phyloP scores from a whole-genome alignment of 169 alveolate genomes.

The Plasmodium ovale region DNA sequence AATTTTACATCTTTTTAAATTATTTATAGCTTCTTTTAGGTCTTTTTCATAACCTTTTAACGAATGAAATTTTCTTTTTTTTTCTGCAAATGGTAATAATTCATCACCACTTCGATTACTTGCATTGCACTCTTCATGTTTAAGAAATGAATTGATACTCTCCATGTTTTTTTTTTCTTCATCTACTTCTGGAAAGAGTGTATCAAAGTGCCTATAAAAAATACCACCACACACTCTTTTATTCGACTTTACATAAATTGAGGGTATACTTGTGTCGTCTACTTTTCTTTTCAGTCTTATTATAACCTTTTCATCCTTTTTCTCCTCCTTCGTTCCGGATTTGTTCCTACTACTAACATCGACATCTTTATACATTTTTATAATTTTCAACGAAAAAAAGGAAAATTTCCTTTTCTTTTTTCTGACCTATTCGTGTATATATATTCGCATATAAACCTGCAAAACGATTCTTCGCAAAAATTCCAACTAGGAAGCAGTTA shows the following conservation, averaged over 20 bases:
- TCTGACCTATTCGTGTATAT: not conserved
- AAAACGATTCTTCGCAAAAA: too few species aligned
- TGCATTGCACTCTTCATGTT: constrained; percentile 43
- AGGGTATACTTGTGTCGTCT: constrained; percentile 65
- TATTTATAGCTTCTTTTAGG: constrained; percentile 53
- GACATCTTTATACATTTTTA: constrained; percentile 51
- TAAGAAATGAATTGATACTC: constrained; percentile 46
- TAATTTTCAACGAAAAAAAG: too few species aligned
- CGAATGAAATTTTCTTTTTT: constrained; percentile 53
- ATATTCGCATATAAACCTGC: too few species aligned
- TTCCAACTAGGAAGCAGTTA: too few species aligned
- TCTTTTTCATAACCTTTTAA: constrained; percentile 63
- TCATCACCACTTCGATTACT: not conserved
- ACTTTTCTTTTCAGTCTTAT: constrained; percentile 71
- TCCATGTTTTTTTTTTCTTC: constrained; percentile 47
- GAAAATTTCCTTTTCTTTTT: too few species aligned
- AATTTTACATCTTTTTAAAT: constrained; percentile 64
- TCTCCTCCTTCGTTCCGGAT: not conserved
- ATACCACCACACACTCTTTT: constrained; percentile 64
- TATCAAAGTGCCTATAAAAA: constrained; percentile 63
- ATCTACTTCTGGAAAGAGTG: constrained; percentile 35
- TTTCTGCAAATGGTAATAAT: constrained; percentile 5
- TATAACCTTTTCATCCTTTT: constrained; percentile 58
- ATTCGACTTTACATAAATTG: constrained; percentile 66
- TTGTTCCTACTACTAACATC: not conserved